Evolutionary conservation across 2,329 filamentous ascomycete species (phyloP).

Genomic region (Colletotrichum sp.): DNA sequence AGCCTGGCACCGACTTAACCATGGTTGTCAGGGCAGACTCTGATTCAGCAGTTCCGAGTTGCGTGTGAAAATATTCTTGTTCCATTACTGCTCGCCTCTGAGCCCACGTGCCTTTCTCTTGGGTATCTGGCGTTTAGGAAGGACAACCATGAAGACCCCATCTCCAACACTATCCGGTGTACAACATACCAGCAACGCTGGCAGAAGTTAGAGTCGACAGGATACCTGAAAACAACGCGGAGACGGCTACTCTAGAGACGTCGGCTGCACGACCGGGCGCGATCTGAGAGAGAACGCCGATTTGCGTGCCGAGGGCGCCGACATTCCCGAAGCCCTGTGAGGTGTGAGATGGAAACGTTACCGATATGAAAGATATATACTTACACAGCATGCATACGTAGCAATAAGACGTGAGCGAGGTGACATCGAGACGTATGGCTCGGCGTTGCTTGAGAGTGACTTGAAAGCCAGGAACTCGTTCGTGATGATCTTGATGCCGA

Average conservation of each 20-base stretch:
- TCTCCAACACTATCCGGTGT: neutral
- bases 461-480: constrained; percentile 15
- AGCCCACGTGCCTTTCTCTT: neutral
- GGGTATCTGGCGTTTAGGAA: neutral
- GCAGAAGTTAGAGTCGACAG: constrained; percentile 14
- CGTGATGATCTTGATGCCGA: constrained; percentile 13
- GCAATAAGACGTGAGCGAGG: constrained; percentile 10
- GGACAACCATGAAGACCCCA: neutral
- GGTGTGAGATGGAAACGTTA: neutral
- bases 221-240: constrained; percentile 12
- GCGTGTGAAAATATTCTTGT: neutral
- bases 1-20: neutral
- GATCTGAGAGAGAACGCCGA: constrained; percentile 14
- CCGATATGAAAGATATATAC: neutral
- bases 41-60: neutral
- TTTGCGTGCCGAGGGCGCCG: constrained; percentile 13
- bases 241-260: constrained; percentile 9
- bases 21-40: neutral
- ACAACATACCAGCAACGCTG: constrained; percentile 14
- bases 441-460: constrained; percentile 6
- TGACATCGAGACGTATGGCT: constrained; percentile 15
- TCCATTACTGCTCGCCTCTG: neutral
- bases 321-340: constrained; percentile 7
- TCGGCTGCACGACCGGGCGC: constrained; percentile 9
- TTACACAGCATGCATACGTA: constrained; percentile 13